Evolutionary conservation across 345 rosid species (phyloP).

Genomic region (Aquilaria yunnanensis): DNA sequence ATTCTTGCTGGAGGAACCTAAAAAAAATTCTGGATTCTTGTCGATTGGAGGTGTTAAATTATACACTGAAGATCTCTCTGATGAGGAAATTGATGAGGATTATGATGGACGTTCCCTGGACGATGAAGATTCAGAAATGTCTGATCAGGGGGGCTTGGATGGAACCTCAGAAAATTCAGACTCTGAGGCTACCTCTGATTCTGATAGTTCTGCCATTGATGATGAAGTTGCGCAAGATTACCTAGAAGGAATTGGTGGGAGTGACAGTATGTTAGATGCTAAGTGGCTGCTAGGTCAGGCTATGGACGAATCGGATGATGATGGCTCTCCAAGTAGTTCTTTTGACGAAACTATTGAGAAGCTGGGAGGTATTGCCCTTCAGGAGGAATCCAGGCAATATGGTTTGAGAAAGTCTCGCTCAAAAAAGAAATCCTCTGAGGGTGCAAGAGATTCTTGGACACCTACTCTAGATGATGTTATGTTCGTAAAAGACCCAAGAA

Average conservation of each 20-base stretch:
- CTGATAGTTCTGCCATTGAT: conserved; percentile 52
- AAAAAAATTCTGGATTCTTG: conserved; percentile 63
- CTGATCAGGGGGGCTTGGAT: conserved; percentile 30
- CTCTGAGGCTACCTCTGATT: conserved; percentile 35
- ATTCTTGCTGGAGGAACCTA: conserved; percentile 24
- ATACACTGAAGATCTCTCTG: conserved; percentile 72
- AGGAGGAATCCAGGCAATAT: conserved; percentile 69
- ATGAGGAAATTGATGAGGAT: conserved; percentile 47
- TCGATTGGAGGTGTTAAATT: conserved; percentile 73
- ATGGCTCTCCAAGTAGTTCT: conserved; percentile 42
- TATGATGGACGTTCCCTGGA: conserved; percentile 24
- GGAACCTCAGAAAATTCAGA: conserved; percentile 41
- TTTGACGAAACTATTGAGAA: conserved; percentile 45
- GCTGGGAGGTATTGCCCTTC: conserved; percentile 59
- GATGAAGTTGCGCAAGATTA: conserved; percentile 84
- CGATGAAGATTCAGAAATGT: conserved; percentile 36
- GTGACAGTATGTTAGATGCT: conserved; percentile 41
- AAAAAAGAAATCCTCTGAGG: conserved; percentile 24
- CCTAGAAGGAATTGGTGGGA: conserved; percentile 87
- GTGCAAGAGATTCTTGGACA: conserved; percentile 32
- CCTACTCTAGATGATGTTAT: conserved; percentile 58
- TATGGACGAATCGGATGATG: conserved; percentile 39
- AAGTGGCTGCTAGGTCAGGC: conserved; percentile 50
- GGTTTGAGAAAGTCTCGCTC: conserved; percentile 46
- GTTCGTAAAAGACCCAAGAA: conserved; percentile 68